Base-by-base conservation (phyloP, 768 basidiomycete species). In the Boletus subcaerulescens region DNA sequence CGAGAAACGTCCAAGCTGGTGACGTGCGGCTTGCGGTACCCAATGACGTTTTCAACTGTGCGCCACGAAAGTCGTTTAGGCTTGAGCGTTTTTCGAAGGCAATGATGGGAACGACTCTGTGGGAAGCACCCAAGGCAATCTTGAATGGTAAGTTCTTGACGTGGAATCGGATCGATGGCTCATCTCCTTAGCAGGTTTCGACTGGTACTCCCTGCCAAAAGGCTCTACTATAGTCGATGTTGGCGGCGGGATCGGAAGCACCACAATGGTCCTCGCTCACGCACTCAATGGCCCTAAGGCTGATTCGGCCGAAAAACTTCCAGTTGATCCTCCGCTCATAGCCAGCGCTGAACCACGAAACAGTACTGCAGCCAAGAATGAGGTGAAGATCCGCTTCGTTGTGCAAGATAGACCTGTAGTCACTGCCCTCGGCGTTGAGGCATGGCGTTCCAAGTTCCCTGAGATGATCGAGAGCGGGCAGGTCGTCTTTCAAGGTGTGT, bases 11-110 rank as follows among this genome's bases (percentile, higher is more conserved):
- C 3, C 10, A 24, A 17, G 40, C 0, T 2, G 32, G 12, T 40
- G 45, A 41, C 18, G 8, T 14, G 17, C 51, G 45, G 15, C 42
- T 20, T 15, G 32, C 31, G 20, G 42, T 20, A 6, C 44, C 41
- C 0, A 6, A 33, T 7, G 33, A 41, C 15, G 36, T n/a, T 12
- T 5, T 45, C 32, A 41, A 36, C 11, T 10, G 38, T 14, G 29
- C 13, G 1, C 18, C 44, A 31, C 60, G 52, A 42, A 82, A 81
- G 60, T 71, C 73, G 20, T 81, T 78, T 54, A 73, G 87, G 47
- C 73, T 90, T 53, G 79, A 82, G 58, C 74, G 88, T 35, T 91
- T 91, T 61, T 88, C 86, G 31, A 83, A 80, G 53, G 87, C 88
- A 4, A 91, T 91, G 89, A 77, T 77, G 7, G 87, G 85, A 18